These are phyloP conservation scores for Microdochium trichocladiopsis DNA, from an alignment of 2,329 filamentous ascomycete species.

Conservation along the genomic window DNA sequence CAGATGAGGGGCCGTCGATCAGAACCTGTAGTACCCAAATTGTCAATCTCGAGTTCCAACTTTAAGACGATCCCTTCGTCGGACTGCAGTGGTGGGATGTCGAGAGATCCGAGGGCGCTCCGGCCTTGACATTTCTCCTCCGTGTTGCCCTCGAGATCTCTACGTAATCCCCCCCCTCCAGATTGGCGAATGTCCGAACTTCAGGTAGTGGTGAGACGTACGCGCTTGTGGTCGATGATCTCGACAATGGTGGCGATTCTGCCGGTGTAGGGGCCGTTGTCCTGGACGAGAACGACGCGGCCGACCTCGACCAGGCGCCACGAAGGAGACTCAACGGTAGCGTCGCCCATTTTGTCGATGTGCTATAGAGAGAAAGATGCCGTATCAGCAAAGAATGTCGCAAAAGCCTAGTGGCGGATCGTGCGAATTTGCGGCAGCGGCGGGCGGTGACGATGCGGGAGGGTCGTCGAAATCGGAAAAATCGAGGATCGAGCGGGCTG, in stretches of 20 bases:
- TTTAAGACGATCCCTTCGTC: background rate
- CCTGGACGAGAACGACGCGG: slow-evolving; percentile 88
- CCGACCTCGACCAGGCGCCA: slow-evolving; percentile 98
- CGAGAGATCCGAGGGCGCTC: background rate
- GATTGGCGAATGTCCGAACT: slow-evolving; percentile 2
- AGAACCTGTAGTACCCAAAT: slow-evolving; percentile 61
- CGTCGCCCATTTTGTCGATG: slow-evolving; percentile 72
- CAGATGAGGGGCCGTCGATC: slow-evolving; percentile 86
- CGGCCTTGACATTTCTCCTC: background rate
- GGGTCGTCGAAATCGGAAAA: slow-evolving; percentile 10
- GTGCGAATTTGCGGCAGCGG: no score
- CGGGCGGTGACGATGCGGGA: slow-evolving; percentile 4
- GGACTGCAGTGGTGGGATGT: background rate
- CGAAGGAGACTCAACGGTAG: slow-evolving; percentile 72
- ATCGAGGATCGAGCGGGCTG: slow-evolving; percentile 5
- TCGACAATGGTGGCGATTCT: slow-evolving; percentile 92
- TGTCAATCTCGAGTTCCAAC: slow-evolving; percentile 19
- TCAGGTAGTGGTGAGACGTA: slow-evolving; percentile 50
- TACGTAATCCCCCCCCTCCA: slow-evolving; percentile 4
- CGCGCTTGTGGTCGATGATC: slow-evolving; percentile 99
- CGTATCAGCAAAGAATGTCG: slow-evolving; percentile 5
- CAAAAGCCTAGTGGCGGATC: background rate
- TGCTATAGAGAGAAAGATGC: slow-evolving; percentile 31
- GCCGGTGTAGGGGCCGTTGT: slow-evolving; percentile 69
- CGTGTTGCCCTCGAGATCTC: background rate